Percentiles rank a stretch among this genome's conserved stretches.
Evolutionary conservation across 129 eudicot species (phyloP).

Genomic region (Arctium minus): DNA sequence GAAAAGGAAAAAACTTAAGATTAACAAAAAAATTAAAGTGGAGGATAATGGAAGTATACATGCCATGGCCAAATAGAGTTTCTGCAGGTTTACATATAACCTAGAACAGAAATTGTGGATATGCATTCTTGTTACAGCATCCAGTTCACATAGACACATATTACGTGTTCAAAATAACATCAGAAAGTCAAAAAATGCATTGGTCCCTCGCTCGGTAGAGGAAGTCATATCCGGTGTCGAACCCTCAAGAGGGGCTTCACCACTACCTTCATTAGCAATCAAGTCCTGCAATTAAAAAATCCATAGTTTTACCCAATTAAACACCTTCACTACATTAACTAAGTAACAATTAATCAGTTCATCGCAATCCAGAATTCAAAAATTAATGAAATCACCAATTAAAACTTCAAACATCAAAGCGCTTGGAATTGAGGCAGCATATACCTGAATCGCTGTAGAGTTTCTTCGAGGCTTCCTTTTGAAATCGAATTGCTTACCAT

Average conservation of each 20-base stretch:
- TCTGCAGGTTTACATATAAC: conserved; percentile 86
- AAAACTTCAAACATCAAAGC: too few species aligned
- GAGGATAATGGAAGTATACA: neutral
- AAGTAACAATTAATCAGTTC: too few species aligned
- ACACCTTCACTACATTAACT: too few species aligned
- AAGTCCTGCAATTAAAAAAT: conserved; percentile 60
- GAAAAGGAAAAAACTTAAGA: neutral
- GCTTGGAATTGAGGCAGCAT: too few species aligned
- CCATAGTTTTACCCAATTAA: too few species aligned
- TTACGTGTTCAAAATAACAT: neutral
- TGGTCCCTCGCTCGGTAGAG: conserved; percentile 75
- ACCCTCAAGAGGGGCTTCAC: conserved; percentile 97
- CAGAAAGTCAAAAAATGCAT: neutral
- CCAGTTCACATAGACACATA: neutral
- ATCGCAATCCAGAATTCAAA: too few species aligned
- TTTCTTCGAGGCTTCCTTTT: too few species aligned
- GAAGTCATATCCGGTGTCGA: conserved; percentile 99
- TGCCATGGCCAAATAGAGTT: conserved; percentile 33
- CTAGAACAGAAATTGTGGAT: conserved; percentile 38
- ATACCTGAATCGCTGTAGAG: too few species aligned
- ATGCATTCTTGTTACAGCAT: neutral
- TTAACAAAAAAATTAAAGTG: neutral
- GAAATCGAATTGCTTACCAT: too few species aligned
- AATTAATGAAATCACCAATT: too few species aligned
- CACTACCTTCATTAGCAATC: conserved; percentile 88